Evolutionary conservation across 169 alveolate species (phyloP).

Genomic region (Eimeria necatrix): DNA sequence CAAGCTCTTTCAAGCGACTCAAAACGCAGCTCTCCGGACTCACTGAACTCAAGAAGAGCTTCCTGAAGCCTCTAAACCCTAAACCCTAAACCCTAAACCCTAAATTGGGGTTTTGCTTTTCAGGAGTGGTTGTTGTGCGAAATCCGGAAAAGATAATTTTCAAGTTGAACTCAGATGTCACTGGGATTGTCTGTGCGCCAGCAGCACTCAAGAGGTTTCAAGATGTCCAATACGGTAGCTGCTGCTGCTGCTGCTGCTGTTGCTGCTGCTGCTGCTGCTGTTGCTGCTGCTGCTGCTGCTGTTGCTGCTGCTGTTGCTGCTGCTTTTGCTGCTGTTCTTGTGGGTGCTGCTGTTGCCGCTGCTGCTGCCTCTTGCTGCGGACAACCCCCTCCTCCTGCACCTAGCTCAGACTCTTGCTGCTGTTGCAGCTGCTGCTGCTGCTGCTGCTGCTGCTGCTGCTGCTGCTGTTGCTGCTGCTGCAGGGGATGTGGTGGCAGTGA

Average conservation of each 20-base stretch:
- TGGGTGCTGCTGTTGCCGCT: too few species aligned
- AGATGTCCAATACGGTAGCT: constrained; percentile 83
- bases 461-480: constrained; percentile 11
- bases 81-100: too few species aligned
- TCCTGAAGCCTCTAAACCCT: too few species aligned
- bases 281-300: neutral
- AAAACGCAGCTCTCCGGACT: too few species aligned
- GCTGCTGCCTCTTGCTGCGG: too few species aligned
- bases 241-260: neutral
- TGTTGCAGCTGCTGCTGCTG: neutral
- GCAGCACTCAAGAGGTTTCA: constrained; percentile 85
- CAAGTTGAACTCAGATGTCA: constrained; percentile 85
- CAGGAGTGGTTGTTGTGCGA: constrained; percentile 84
- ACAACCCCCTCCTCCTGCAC: neutral
- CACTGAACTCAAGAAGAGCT: too few species aligned
- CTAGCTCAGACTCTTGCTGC: neutral
- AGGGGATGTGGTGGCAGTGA: neutral
- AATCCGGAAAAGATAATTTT: constrained; percentile 79
- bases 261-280: neutral
- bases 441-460: constrained; percentile 12
- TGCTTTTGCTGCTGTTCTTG: too few species aligned
- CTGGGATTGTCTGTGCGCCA: constrained; percentile 86
- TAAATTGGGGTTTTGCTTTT: constrained; percentile 54
- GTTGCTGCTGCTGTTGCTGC: neutral
- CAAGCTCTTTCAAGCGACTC: too few species aligned